phyloP scores from a whole-genome alignment of 768 basidiomycete genomes.

The Tylopilus intermedius region DNA sequence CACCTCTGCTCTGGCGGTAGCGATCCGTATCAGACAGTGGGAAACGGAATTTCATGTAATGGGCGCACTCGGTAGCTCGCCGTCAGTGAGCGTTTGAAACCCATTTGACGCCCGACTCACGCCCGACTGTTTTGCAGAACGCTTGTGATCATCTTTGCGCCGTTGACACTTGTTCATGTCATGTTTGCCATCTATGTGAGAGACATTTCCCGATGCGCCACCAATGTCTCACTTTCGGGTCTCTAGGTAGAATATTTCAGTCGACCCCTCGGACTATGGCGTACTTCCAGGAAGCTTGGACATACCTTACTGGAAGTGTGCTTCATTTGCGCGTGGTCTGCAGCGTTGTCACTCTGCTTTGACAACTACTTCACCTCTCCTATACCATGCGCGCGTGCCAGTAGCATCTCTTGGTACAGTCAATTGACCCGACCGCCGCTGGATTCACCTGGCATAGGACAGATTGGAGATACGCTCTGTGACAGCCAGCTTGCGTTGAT shows the following conservation, averaged over 20 bases:
- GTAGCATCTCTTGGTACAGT: constrained; percentile 70
- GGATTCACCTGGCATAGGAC: constrained; percentile 30
- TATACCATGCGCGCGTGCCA: constrained; percentile 65
- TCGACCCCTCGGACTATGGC: constrained; percentile 87
- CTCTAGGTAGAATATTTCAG: constrained; percentile 87
- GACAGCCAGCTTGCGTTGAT: constrained; percentile 73
- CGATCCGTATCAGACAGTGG: constrained; percentile 62
- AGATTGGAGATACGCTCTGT: constrained; percentile 59
- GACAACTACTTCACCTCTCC: constrained; percentile 90
- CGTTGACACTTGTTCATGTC: constrained; percentile 78
- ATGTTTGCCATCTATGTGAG: constrained; percentile 81
- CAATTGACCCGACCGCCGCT: constrained; percentile 45
- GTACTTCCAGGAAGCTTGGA: constrained; percentile 78
- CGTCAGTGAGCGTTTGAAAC: constrained; percentile 42
- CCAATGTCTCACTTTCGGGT: constrained; percentile 14
- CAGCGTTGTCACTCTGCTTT: constrained; percentile 80
- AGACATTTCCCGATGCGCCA: constrained; percentile 9
- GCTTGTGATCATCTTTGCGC: constrained; percentile 81
- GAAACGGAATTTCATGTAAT: constrained; percentile 48
- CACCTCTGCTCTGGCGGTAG: constrained; percentile 71
- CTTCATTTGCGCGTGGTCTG: constrained; percentile 93
- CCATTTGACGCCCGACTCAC: not conserved
- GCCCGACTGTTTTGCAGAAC: constrained; percentile 40
- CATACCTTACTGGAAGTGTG: constrained; percentile 85
- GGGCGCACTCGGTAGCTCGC: constrained; percentile 79